Base-by-base conservation (phyloP, 176 grass and related monocot genomes). In the Raddia guianensis region DNA sequence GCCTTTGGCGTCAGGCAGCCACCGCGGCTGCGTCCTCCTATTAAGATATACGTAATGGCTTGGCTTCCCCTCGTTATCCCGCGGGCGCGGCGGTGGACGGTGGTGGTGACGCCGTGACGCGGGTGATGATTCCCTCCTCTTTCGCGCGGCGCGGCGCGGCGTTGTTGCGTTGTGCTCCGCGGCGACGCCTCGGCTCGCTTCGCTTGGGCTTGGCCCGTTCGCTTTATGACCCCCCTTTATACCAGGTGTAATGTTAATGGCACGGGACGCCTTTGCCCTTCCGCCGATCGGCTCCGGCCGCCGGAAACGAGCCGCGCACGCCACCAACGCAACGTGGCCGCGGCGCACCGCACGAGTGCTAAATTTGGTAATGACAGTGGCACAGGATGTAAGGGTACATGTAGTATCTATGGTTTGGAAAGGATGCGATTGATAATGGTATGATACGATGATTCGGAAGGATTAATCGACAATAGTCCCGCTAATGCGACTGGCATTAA, bases 71-170 rank as follows among this genome's bases (percentile, higher is more conserved):
- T 33, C 60, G 21, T 40, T 40, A 40, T 40, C 37, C 37, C 33
- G 33, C 12, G 43, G 16, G 42, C 27, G 27, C 27, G 27, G 27
- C 27, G 27, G 27, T 27, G 27, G 27, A 27, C 27, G 27, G 37
- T 40, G 37, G 37, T 40, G 37, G 37, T 40, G 37, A 40, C 37
- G 37, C 57, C 63, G 64, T 13, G 59, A 33, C 9, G 21, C 57
- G 71, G 78, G 27, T 27, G 27, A 27, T 55, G 85, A 71, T 56
- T 68, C 64, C 83, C 34, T 75, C 63, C 27, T 80, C 15, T 63
- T 7, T n/a, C 45, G 6, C 9, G 43, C 42, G 13, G 79, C 63
- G 66, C 66, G 21, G 53, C 9, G 79, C 44, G 67, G 52, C 68
- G 64, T 34, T 53, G 18, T 46, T 83, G 58, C 60, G 49, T 46